Conservation (phyloP, 179 eudicot species). For the Gypsophila paniculata region DNA sequence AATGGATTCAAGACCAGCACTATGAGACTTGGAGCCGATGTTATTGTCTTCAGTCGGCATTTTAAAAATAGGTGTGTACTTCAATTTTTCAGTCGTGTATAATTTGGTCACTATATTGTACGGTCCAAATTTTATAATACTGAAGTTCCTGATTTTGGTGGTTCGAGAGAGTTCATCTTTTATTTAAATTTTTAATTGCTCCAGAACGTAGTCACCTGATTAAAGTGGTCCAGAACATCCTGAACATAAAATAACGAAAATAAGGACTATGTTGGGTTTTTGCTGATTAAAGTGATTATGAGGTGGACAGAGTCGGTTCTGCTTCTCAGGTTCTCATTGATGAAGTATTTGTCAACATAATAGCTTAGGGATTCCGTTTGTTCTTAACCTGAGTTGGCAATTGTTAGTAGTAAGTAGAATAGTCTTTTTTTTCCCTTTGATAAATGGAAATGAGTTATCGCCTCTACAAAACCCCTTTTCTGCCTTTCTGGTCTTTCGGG, state of each 20-base stretch:
- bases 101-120: not conserved
- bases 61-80: conserved; percentile 39
- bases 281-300: not conserved
- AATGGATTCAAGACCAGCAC: conserved; percentile 94
- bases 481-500: conserved; percentile 8
- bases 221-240: not conserved
- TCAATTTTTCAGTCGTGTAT: not conserved
- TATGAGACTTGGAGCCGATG: conserved; percentile 97
- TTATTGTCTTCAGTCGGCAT: conserved; percentile 65
- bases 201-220: not conserved
- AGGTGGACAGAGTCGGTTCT: no score
- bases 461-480: not conserved
- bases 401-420: not conserved
- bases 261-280: not conserved
- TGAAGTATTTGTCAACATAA: no score
- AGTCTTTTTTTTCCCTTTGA: not conserved
- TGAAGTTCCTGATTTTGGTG: not conserved
- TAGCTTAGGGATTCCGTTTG: no score
- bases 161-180: not conserved
- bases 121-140: no score
- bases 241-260: not conserved
- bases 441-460: not conserved
- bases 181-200: not conserved
- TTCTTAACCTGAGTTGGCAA: no score
- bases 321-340: no score